Percentiles rank a stretch among this genome's conserved stretches.
Evolutionary conservation across 495 filamentous ascomycete genomes (phyloP).

Genomic region (Aspergillus leporis): DNA sequence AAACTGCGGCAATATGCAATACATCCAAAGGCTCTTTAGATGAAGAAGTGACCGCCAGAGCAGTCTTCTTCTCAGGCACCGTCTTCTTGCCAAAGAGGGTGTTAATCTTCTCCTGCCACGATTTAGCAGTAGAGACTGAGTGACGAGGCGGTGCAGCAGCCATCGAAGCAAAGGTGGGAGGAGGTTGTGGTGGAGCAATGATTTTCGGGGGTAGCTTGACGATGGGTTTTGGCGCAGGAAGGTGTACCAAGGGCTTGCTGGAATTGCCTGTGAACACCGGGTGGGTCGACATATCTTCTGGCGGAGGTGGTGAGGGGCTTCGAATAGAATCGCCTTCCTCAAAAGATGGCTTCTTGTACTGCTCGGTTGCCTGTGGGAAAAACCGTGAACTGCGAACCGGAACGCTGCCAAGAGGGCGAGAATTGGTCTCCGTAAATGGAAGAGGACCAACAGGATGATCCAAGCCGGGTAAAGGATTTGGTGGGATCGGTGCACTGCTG

Average conservation of each 20-base stretch:
- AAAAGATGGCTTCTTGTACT: conserved; percentile 36
- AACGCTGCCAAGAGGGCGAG: conserved; percentile 39
- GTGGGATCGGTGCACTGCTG: conserved; percentile 24
- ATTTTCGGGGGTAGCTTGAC: conserved; percentile 69
- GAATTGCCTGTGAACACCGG: conserved; percentile 69
- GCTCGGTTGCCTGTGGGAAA: conserved; percentile 59
- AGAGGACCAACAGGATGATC: conserved; percentile 39
- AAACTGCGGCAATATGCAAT: conserved; percentile 49
- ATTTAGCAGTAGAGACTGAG: conserved; percentile 33
- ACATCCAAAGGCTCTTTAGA: conserved; percentile 63
- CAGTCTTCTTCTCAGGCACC: conserved; percentile 51
- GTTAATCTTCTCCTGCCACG: conserved; percentile 78
- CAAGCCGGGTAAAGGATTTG: conserved; percentile 36
- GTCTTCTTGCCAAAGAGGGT: conserved; percentile 65
- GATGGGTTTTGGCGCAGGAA: conserved; percentile 66
- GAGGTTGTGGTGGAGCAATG: conserved; percentile 41
- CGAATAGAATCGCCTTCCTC: conserved; percentile 34
- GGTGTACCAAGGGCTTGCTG: conserved; percentile 63
- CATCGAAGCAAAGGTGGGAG: conserved; percentile 57
- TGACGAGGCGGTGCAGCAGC: conserved; percentile 45
- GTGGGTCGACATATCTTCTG: conserved; percentile 64
- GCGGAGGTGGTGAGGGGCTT: conserved; percentile 68
- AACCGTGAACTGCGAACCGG: conserved; percentile 63
- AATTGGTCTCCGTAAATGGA: conserved; percentile 37
- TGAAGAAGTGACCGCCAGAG: conserved; percentile 55